Evolutionary conservation across 352 stramenopile species (phyloP).

Genomic region (Phytopythium chamaehyphon): DNA sequence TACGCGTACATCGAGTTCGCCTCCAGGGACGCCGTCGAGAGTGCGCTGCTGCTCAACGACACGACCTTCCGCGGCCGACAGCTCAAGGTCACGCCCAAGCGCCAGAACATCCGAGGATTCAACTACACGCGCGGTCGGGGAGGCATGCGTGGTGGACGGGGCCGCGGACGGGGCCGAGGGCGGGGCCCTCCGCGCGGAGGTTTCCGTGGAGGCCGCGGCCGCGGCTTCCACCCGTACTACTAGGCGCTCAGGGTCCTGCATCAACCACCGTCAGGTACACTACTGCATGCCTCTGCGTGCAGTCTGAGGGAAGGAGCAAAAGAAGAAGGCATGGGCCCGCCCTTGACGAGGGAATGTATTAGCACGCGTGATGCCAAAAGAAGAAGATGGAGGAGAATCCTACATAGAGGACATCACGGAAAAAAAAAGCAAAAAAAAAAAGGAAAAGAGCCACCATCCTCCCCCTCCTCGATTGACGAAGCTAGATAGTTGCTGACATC

Average conservation of each 20-base stretch:
- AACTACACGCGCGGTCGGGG: conserved; percentile 52
- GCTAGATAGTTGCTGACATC: no score
- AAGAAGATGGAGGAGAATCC: conserved; percentile 11
- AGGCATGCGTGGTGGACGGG: conserved; percentile 28
- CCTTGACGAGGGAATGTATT: no score
- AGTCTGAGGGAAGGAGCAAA: conserved; percentile 7
- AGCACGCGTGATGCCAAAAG: conserved; percentile 15
- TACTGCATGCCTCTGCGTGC: conserved; percentile 3
- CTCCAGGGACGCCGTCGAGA: conserved; percentile 83
- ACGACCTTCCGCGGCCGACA: conserved; percentile 89
- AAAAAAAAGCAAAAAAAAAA: conserved; percentile 23
- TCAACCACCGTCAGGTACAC: background rate
- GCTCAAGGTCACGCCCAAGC: conserved; percentile 89
- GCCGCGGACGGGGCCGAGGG: conserved; percentile 38
- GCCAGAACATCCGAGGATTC: conserved; percentile 80
- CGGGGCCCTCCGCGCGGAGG: conserved; percentile 51
- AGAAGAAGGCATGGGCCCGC: conserved; percentile 12
- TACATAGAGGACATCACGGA: conserved; percentile 6
- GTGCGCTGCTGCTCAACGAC: conserved; percentile 89
- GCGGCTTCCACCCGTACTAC: conserved; percentile 75
- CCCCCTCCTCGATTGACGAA: conserved; percentile 5
- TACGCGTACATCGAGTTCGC: conserved; percentile 95
- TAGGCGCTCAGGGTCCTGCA: conserved; percentile 4
- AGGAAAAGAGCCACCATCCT: conserved; percentile 22
- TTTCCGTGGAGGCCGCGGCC: conserved; percentile 63